These are phyloP conservation scores for Plasmodiophora brassicae DNA, from an alignment of 208 protist species.

Conservation along the genomic window DNA sequence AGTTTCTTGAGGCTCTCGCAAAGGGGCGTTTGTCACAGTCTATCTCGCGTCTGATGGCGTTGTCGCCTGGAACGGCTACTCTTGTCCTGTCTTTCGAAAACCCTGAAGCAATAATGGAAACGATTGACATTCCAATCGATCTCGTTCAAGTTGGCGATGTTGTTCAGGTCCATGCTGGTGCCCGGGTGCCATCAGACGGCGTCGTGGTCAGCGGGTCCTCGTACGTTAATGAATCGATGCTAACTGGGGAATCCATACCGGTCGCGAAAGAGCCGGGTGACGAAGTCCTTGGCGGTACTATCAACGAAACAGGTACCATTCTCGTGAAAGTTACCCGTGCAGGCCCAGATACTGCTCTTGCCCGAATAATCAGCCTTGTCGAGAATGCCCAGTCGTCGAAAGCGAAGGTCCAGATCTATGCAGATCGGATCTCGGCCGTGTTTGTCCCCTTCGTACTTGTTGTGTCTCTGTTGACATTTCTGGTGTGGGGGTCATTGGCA, in stretches of 20 bases:
- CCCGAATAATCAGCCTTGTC: constrained; percentile 84
- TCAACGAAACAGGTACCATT: constrained; percentile 47
- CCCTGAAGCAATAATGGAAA: too few species aligned
- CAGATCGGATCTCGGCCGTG: constrained; percentile 71
- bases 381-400: constrained; percentile 86
- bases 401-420: constrained; percentile 70
- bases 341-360: constrained; percentile 73
- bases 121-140: too few species aligned
- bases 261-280: constrained; percentile 56
- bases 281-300: constrained; percentile 54
- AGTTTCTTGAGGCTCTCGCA: constrained; percentile 82
- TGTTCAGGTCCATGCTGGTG: constrained; percentile 56
- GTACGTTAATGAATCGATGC: constrained; percentile 83
- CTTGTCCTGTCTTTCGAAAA: too few species aligned
- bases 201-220: constrained; percentile 68
- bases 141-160: constrained; percentile 47
- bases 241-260: constrained; percentile 81
- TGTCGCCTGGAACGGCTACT: too few species aligned
- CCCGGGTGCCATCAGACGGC: constrained; percentile 80
- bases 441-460: constrained; percentile 85
- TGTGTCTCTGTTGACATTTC: constrained; percentile 75
- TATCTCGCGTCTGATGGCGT: constrained; percentile 74
- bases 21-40: constrained; percentile 81
- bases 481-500: too few species aligned
- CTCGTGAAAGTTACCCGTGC: constrained; percentile 25